phyloP scores from a whole-genome alignment of 2,329 filamentous ascomycete species.

The Bipolaris victoriae region DNA sequence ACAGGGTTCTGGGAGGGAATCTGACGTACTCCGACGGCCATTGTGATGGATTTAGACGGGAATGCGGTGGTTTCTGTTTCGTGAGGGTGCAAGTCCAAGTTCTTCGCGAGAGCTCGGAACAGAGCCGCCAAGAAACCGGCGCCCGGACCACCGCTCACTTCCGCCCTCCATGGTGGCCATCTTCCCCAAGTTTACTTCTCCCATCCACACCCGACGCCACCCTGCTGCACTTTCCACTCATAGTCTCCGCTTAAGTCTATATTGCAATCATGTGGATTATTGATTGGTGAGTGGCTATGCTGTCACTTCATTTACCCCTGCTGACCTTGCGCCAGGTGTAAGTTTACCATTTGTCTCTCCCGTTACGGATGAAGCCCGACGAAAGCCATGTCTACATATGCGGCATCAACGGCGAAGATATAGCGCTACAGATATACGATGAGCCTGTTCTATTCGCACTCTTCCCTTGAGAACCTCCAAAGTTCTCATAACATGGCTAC shows the following conservation, averaged over 20 bases:
- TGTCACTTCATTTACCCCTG: not conserved
- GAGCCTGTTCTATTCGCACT: no score
- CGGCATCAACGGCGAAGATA: not conserved
- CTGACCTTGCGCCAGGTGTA: conserved; percentile 40
- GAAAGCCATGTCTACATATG: not conserved
- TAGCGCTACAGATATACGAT: not conserved
- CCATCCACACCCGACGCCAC: conserved; percentile 2
- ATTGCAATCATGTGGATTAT: conserved; percentile 77
- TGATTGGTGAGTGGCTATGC: conserved; percentile 69
- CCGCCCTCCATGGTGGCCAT: conserved; percentile 11
- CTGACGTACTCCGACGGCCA: conserved; percentile 53
- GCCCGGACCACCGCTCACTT: conserved; percentile 6
- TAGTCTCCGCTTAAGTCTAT: conserved; percentile 2
- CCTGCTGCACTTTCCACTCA: not conserved
- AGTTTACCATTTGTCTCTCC: conserved; percentile 21
- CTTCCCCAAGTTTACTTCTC: conserved; percentile 14
- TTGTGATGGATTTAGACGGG: conserved; percentile 51
- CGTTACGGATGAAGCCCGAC: conserved; percentile 3
- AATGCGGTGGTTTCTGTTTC: conserved; percentile 51
- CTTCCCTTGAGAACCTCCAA: not conserved
- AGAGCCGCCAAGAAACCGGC: conserved; percentile 15
- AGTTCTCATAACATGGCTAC: not conserved
- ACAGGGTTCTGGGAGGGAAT: conserved; percentile 17
- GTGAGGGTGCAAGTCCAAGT: conserved; percentile 52
- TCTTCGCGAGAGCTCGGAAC: conserved; percentile 29